Base-by-base conservation (phyloP, 2,329 filamentous ascomycete species). In the Claviceps sp. region DNA sequence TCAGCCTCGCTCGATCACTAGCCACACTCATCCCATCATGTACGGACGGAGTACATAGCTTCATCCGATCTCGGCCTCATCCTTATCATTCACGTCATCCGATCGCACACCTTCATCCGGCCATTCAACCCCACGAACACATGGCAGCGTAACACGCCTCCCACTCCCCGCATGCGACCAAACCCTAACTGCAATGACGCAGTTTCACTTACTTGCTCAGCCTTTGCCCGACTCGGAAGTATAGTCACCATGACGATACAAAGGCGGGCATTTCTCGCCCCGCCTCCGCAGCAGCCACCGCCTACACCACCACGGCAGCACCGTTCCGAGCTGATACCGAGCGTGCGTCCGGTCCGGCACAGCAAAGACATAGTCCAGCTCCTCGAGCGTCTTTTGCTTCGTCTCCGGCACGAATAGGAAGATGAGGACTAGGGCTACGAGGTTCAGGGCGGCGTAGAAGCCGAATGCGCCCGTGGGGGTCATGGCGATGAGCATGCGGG, bases 401-500 rank as follows among this genome's bases (percentile, higher is more conserved):
- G 73, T 76, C 61, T 76, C 73, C 0, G 72, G 73, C 0, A 76
- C 68, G 48, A 74, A 67, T 30, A 73, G 65, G 54, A 75, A 74
- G 55, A 75, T 75, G 56, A 76, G 65, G 42, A 67, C 52, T 59
- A 74, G 68, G 0, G 72, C 73, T 0, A 73, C 59, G 0, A 72
- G 43, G 55, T 76, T 76, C 37, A 75, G 69, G 2, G 66, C 72
- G 0, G 72, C 72, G 46, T 76, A 76, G 56, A 73, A 68, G 0
- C 67, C 68, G 52, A 69, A 67, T 4, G 64, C 65, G 18, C 65
- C 65, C 1, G 64, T 63, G 0, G 55, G 54, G 1, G 63, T 64
- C 59, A 67, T 66, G 45, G 63, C 61, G 4, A 52, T 57, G 6
- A 60, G 42, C 58, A 67, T 65, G 14, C 62, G 60, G 5, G 65